These are phyloP conservation scores for Phanerochaete carnosa DNA, from an alignment of 768 basidiomycete species.

Conservation along the genomic window DNA sequence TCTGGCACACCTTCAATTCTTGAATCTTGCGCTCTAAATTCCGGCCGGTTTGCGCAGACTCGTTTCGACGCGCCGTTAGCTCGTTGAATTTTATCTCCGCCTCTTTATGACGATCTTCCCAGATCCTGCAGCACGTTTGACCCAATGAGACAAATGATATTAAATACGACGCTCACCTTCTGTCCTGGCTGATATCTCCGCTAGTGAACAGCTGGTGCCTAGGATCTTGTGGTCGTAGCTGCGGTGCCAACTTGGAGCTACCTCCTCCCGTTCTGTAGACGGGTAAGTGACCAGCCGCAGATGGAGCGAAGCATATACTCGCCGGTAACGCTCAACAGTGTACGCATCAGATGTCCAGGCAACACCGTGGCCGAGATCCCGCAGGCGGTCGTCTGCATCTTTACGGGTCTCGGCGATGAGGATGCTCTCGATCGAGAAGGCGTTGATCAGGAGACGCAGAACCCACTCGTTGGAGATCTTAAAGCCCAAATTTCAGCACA, in stretches of 20 bases:
- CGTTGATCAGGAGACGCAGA: constrained; percentile 78
- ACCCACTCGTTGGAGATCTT: constrained; percentile 77
- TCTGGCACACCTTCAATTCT: not conserved
- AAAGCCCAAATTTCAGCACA: not conserved
- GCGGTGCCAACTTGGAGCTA: constrained; percentile 39
- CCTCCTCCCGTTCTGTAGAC: constrained; percentile 64
- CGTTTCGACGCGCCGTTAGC: not conserved
- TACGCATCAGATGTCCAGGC: constrained; percentile 67
- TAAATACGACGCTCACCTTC: not conserved
- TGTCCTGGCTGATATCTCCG: constrained; percentile 38
- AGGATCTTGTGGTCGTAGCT: constrained; percentile 30
- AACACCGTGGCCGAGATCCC: constrained; percentile 39
- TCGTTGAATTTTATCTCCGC: constrained; percentile 5
- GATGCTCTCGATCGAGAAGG: constrained; percentile 63
- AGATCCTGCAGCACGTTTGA: constrained; percentile 21
- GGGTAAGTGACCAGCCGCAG: not conserved
- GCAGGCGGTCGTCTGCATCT: constrained; percentile 56
- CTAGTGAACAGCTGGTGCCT: constrained; percentile 50
- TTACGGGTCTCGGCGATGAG: constrained; percentile 62
- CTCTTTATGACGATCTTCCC: constrained; percentile 26
- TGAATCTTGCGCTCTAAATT: not conserved
- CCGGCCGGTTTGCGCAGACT: not conserved
- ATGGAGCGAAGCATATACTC: constrained; percentile 23
- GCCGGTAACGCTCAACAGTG: constrained; percentile 64
- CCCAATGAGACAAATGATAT: too few relatives aligned